Evolutionary conservation across 1,284 basidiomycete species (phyloP).

Genomic region (Irpex rosettiformis): DNA sequence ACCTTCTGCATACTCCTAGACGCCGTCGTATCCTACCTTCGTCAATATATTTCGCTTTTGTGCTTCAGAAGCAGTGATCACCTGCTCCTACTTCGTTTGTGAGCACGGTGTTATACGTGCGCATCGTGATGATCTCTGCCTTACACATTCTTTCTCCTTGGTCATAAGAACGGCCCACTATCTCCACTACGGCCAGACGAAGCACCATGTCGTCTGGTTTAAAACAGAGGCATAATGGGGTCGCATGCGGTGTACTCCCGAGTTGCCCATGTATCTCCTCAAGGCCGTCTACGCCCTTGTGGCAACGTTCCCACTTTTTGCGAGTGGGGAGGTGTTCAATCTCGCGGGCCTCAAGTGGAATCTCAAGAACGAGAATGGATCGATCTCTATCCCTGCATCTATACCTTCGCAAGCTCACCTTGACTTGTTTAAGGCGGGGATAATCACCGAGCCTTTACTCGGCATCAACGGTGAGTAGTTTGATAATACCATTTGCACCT

Average conservation of each 20-base stretch:
- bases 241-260: not conserved
- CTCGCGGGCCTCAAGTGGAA: conserved; percentile 48
- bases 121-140: not conserved
- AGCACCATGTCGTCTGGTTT: not conserved
- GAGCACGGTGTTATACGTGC: not conserved
- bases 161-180: not conserved
- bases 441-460: conserved; percentile 53
- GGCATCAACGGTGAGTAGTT: conserved; percentile 48
- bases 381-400: conserved; percentile 48
- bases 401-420: conserved; percentile 55
- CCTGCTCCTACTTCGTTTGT: not conserved
- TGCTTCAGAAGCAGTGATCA: not conserved
- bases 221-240: not conserved
- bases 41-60: not conserved
- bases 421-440: conserved; percentile 46
- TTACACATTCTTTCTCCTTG: not conserved
- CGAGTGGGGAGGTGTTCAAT: conserved; percentile 35
- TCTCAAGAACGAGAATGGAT: conserved; percentile 49
- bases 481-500: not conserved
- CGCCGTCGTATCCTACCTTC: not conserved
- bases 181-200: not conserved
- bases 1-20: not conserved
- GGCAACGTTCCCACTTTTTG: conserved; percentile 20
- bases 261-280: not conserved
- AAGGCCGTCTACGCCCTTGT: not conserved